Base-by-base conservation (phyloP, 2,329 filamentous ascomycete genomes). In the Thielaviopsis populi region DNA sequence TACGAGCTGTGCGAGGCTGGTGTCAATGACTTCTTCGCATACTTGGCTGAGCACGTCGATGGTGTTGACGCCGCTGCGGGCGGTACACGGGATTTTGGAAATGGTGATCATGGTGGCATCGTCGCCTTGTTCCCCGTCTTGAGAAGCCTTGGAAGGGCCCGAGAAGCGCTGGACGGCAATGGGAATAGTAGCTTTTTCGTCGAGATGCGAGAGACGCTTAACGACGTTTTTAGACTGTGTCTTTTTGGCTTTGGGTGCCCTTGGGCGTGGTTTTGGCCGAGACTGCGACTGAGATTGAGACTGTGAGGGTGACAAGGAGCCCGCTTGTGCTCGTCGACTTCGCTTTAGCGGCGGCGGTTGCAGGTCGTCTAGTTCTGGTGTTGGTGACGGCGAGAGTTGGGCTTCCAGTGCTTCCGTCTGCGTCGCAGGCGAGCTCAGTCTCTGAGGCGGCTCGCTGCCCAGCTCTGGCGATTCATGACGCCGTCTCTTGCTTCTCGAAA, bases 111-210 rank as follows among this genome's bases (percentile, higher is more conserved):
- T 76, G 2, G 73, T 71, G 22, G 75, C 73, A 8, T 72, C 71
- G 2, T 71, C 72, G 2, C 77, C 77, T 46, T 75, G 74, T 3
- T 76, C 75, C 1, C n/a, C 33, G 10, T 50, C 19, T 48, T 33
- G 41, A n/a, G 5, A 40, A 8, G 33, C 37, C 3, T 72, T 72
- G n/a, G 70, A 72, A 40, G 75, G 75, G 61, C 75, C 75, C n/a
- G 79, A 81, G 68, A 84, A 83, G 13, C 83, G 78, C 69, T 86
- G 82, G 0, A 85, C 80, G 1, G 77, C 80, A n/a, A 86, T 77
- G 5, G 82, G 79, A 53, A 85, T 74, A 1, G 71, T 71, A 4
- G 67, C 68, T 22, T 68, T 58, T 62, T 59, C 62, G 62, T 42
- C 65, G 60, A 62, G 62, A 60, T 53, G 46, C 27, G 24, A 50